phyloP scores from a whole-genome alignment of 2,329 filamentous ascomycete genomes.

The Penicillium sp. region DNA sequence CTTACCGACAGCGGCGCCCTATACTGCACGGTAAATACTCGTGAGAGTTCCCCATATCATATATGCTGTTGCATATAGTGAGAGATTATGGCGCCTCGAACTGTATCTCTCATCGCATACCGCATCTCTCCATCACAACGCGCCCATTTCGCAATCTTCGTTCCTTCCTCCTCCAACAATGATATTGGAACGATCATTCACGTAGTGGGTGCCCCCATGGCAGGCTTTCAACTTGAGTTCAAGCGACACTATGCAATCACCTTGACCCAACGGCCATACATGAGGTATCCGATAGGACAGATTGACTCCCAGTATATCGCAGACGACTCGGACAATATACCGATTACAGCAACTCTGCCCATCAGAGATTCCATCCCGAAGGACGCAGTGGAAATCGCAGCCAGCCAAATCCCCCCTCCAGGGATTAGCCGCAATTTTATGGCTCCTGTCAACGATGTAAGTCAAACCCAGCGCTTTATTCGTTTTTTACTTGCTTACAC shows the following conservation, averaged over 20 bases:
- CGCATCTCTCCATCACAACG: constrained; percentile 22
- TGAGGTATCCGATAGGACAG: constrained; percentile 20
- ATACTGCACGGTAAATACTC: no score
- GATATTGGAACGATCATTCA: constrained; percentile 27
- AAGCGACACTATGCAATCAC: constrained; percentile 17
- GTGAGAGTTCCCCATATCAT: no score
- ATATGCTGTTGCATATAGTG: no score
- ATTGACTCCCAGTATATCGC: constrained; percentile 21
- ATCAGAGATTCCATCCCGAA: constrained; percentile 20
- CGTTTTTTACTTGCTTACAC: background rate
- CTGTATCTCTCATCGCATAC: constrained; percentile 22
- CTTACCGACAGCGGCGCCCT: no score
- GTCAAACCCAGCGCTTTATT: background rate
- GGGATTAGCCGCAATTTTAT: constrained; percentile 30
- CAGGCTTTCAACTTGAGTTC: constrained; percentile 25
- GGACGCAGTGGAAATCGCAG: constrained; percentile 25
- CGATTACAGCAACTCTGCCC: background rate
- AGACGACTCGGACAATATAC: no score
- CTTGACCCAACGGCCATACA: constrained; percentile 12
- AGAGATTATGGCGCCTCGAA: constrained; percentile 24
- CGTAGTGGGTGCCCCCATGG: constrained; percentile 30
- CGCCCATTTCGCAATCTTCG: constrained; percentile 29
- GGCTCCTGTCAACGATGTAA: constrained; percentile 32
- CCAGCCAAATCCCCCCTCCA: constrained; percentile 25
- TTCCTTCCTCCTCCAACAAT: constrained; percentile 16